Evolutionary conservation across 2,329 filamentous ascomycete genomes (phyloP).

Genomic region (Aureobasidium mangrovei): DNA sequence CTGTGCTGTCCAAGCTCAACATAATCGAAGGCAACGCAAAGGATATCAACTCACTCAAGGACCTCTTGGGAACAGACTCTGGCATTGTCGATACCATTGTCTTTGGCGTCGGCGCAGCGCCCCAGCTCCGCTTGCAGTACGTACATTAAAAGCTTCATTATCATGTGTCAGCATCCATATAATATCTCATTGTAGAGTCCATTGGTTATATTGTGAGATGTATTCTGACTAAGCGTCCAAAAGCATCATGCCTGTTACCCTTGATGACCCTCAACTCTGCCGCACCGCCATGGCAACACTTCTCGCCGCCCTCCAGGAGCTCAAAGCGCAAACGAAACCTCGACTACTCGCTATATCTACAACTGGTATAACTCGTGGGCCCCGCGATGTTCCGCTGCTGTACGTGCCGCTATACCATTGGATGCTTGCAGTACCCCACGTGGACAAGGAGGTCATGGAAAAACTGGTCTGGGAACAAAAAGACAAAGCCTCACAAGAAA

Average conservation of each 20-base stretch:
- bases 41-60: slow-evolving; percentile 33
- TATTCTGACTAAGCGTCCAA: neutral
- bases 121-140: slow-evolving; percentile 19
- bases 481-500: slow-evolving; percentile 16
- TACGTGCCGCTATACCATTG: slow-evolving; percentile 30
- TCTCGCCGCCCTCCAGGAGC: slow-evolving; percentile 24
- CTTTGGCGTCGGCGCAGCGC: slow-evolving; percentile 37
- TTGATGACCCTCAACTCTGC: slow-evolving; percentile 30
- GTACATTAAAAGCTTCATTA: no score
- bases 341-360: slow-evolving; percentile 29
- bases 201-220: no score
- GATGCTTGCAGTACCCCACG: slow-evolving; percentile 29
- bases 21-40: slow-evolving; percentile 42
- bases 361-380: slow-evolving; percentile 28
- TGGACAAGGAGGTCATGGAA: slow-evolving; percentile 33
- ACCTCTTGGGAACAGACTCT: slow-evolving; percentile 27
- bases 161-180: no score
- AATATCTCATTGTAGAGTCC: no score
- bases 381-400: slow-evolving; percentile 30
- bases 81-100: slow-evolving; percentile 36
- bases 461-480: slow-evolving; percentile 23
- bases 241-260: slow-evolving; percentile 23
- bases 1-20: slow-evolving; percentile 30
- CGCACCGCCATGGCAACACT: slow-evolving; percentile 25
- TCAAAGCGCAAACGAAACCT: slow-evolving; percentile 21